Percentiles rank a stretch among this genome's conserved stretches.
These are phyloP conservation scores for Ustilago loliicola DNA, from an alignment of 1,284 basidiomycete genomes.

Conservation along the genomic window DNA sequence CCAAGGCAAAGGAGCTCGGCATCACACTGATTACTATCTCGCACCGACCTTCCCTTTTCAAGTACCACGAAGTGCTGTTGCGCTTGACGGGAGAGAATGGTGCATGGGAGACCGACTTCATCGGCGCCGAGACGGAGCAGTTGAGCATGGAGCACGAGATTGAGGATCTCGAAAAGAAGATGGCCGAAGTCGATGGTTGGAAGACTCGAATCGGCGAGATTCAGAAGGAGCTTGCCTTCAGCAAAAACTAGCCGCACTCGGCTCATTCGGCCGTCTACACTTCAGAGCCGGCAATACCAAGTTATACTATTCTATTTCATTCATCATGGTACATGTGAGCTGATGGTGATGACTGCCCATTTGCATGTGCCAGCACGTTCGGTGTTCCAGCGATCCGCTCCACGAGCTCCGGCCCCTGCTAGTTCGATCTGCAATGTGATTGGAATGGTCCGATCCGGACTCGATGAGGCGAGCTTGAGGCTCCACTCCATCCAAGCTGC, in stretches of 20 bases:
- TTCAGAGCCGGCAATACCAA: not conserved
- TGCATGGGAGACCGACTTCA: slow-evolving; percentile 79
- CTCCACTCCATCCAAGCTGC: slow-evolving; percentile 53
- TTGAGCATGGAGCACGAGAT: slow-evolving; percentile 75
- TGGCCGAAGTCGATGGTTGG: slow-evolving; percentile 71
- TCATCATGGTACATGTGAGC: slow-evolving; percentile 1
- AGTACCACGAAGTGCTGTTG: slow-evolving; percentile 84
- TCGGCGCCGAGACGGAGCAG: slow-evolving; percentile 81
- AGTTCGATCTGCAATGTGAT: slow-evolving; percentile 37
- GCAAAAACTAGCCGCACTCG: slow-evolving; percentile 37
- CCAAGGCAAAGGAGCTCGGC: slow-evolving; percentile 88
- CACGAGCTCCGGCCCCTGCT: slow-evolving; percentile 36
- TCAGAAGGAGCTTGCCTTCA: slow-evolving; percentile 71
- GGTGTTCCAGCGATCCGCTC: slow-evolving; percentile 42
- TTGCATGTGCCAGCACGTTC: slow-evolving; percentile 29
- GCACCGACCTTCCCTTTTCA: slow-evolving; percentile 75
- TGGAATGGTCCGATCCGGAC: not conserved
- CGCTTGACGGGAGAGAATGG: slow-evolving; percentile 79
- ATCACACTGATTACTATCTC: slow-evolving; percentile 88
- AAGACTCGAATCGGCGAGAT: slow-evolving; percentile 71
- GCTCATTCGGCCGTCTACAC: not conserved
- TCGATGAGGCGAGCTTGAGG: not conserved
- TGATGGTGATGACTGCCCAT: slow-evolving; percentile 44
- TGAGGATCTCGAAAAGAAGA: slow-evolving; percentile 68
- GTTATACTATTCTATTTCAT: not conserved